These are phyloP conservation scores for Colletotrichum shisoi DNA, from an alignment of 2,329 filamentous ascomycete species.

Conservation along the genomic window DNA sequence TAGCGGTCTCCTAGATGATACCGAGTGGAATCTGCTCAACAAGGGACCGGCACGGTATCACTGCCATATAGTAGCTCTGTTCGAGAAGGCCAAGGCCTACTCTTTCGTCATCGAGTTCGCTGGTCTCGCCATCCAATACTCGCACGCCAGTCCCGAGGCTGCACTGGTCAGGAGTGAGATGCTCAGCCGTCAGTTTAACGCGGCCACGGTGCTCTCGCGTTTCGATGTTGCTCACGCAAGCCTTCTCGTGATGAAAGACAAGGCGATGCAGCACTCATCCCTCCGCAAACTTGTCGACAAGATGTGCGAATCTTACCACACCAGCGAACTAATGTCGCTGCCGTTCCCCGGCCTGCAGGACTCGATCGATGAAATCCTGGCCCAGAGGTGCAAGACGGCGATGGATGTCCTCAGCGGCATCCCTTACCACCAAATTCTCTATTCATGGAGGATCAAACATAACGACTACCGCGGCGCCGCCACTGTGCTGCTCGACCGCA, in stretches of 20 bases:
- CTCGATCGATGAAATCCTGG: conserved; percentile 80
- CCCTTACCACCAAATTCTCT: conserved; percentile 87
- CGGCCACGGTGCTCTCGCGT: conserved; percentile 77
- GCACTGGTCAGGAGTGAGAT: conserved; percentile 70
- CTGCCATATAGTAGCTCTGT: conserved; percentile 82
- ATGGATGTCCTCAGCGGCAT: conserved; percentile 70
- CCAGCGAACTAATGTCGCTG: conserved; percentile 73
- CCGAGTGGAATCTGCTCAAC: conserved; percentile 74
- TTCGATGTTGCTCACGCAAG: conserved; percentile 85
- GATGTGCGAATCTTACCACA: conserved; percentile 73
- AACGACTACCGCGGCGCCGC: conserved; percentile 85
- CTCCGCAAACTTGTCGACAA: conserved; percentile 73
- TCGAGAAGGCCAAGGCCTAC: conserved; percentile 78
- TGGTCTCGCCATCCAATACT: conserved; percentile 74
- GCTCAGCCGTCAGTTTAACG: conserved; percentile 83
- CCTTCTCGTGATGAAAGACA: conserved; percentile 75
- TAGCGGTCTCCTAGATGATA: conserved; percentile 74
- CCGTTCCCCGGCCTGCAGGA: conserved; percentile 81
- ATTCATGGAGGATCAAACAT: conserved; percentile 85
- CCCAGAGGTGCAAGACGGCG: conserved; percentile 73
- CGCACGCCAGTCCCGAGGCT: conserved; percentile 49
- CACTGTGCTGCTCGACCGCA: conserved; percentile 67
- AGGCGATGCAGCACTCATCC: conserved; percentile 73
- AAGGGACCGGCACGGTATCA: conserved; percentile 85
- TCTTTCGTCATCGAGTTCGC: conserved; percentile 87